A percentile compares a stretch with the other conserved stretches of the same genome.
These are phyloP conservation scores for Xylaria nigripes DNA, from an alignment of 495 filamentous ascomycete species.

Conservation along the genomic window DNA sequence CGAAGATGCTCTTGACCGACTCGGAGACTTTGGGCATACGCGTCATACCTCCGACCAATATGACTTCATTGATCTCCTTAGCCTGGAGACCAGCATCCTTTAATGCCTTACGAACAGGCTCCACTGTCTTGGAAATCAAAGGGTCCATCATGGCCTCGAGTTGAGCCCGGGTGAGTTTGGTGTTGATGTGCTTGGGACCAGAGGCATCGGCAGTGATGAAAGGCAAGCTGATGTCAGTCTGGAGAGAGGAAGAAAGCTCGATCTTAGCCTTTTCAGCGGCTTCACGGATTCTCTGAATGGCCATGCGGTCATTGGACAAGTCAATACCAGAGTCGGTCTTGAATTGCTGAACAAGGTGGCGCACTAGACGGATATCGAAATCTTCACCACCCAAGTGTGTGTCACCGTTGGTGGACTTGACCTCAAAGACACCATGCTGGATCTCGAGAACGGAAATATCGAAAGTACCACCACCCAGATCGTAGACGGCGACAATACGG, in stretches of 20 bases:
- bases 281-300: constrained; percentile 97
- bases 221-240: constrained; percentile 97
- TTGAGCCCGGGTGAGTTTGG: constrained; percentile 85
- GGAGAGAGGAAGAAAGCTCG: constrained; percentile 89
- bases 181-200: constrained; percentile 96
- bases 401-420: constrained; percentile 98
- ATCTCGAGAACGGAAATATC: constrained; percentile 98
- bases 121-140: constrained; percentile 74
- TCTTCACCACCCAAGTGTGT: constrained; percentile 97
- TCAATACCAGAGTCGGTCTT: constrained; percentile 94
- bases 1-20: constrained; percentile 95
- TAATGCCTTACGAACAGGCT: constrained; percentile 92
- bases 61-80: constrained; percentile 97
- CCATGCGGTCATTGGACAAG: constrained; percentile 90
- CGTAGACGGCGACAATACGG: constrained; percentile 88
- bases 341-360: constrained; percentile 89
- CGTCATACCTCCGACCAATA: constrained; percentile 98
- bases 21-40: constrained; percentile 99
- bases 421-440: constrained; percentile 96
- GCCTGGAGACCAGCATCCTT: constrained; percentile 94
- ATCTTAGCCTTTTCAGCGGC: constrained; percentile 99
- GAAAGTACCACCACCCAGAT: constrained; percentile 97
- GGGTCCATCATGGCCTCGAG: constrained; percentile 91
- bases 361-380: constrained; percentile 94
- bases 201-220: constrained; percentile 96